phyloP scores from a whole-genome alignment of 2,329 filamentous ascomycete species.

The Calonectria honghensis region DNA sequence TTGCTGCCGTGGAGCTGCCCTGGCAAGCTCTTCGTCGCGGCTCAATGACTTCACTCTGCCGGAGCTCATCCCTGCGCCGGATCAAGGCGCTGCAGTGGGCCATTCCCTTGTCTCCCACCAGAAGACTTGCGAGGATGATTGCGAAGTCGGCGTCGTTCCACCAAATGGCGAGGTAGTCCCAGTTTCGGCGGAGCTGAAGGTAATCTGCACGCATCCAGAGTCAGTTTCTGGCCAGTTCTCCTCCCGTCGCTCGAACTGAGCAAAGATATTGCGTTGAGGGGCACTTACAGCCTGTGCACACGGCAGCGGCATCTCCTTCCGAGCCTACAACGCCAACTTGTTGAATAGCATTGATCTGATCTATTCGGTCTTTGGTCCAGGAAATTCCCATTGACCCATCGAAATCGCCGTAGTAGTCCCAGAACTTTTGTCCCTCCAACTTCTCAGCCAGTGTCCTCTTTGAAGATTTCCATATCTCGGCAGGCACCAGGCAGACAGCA shows the following conservation, averaged over 20 bases:
- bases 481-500: slow-evolving; percentile 30
- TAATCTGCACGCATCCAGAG: slow-evolving; percentile 2
- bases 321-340: slow-evolving; percentile 12
- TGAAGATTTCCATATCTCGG: slow-evolving; percentile 25
- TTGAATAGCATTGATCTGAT: slow-evolving; percentile 23
- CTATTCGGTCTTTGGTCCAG: neutral
- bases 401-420: slow-evolving; percentile 25
- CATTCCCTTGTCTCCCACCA: slow-evolving; percentile 10
- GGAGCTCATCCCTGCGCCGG: slow-evolving; percentile 7
- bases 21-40: slow-evolving; percentile 17
- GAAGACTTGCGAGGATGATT: slow-evolving; percentile 29
- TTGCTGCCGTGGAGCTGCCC: slow-evolving; percentile 1
- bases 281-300: slow-evolving; percentile 28
- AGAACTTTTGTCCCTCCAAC: slow-evolving; percentile 27
- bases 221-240: neutral
- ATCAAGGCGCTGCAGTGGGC: slow-evolving; percentile 20
- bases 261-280: neutral
- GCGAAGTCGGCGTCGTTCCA: slow-evolving; percentile 36
- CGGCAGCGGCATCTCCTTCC: neutral
- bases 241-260: neutral
- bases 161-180: slow-evolving; percentile 32
- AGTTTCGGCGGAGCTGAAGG: slow-evolving; percentile 12
- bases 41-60: slow-evolving; percentile 18
- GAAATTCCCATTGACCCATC: slow-evolving; percentile 10
- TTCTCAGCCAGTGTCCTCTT: slow-evolving; percentile 26